A percentile compares a stretch with the other conserved stretches of the same genome.
These are phyloP conservation scores for Graphilbum ipis-grandicollis DNA, from an alignment of 2,329 filamentous ascomycete genomes.

Conservation along the genomic window DNA sequence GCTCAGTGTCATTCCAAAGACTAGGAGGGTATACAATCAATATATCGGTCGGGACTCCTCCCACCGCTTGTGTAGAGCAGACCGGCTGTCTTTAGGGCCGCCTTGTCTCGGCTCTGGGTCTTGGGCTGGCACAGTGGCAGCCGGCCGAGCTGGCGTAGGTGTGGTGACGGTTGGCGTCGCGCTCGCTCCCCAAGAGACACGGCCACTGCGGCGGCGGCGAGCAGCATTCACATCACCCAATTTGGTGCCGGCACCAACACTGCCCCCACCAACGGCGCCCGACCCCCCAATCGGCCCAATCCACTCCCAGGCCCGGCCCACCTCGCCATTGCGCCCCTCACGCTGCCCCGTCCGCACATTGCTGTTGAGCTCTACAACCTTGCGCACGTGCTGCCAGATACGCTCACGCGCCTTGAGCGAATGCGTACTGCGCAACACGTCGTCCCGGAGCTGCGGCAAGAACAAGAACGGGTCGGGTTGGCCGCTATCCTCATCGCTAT, in stretches of 20 bases:
- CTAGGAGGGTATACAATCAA: too few relatives aligned
- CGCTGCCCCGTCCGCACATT: slow-evolving; percentile 69
- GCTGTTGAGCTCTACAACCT: slow-evolving; percentile 80
- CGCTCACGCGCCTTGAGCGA: slow-evolving; percentile 57
- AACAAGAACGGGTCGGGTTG: slow-evolving; percentile 57
- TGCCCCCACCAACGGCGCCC: slow-evolving; percentile 14
- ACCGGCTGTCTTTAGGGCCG: slow-evolving; percentile 8
- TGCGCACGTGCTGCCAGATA: slow-evolving; percentile 69
- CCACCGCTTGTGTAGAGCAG: slow-evolving; percentile 19
- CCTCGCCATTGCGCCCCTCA: slow-evolving; percentile 46
- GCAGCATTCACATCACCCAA: slow-evolving; percentile 6
- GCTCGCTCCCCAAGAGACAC: slow-evolving; percentile 34
- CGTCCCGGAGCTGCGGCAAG: slow-evolving; percentile 77
- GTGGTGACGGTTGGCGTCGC: slow-evolving; percentile 18
- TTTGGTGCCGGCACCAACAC: slow-evolving; percentile 7
- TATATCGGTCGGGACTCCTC: slow-evolving; percentile 20
- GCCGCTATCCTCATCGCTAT: slow-evolving; percentile 39
- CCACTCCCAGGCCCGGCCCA: slow-evolving; percentile 53
- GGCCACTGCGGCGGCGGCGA: slow-evolving; percentile 31
- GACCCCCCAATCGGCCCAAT: slow-evolving; percentile 39
- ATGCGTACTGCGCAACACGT: slow-evolving; percentile 72
- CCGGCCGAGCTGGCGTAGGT: slow-evolving; percentile 14
- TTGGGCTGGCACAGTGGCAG: slow-evolving; percentile 8
- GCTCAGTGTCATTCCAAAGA: too few relatives aligned
- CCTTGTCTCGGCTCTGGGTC: slow-evolving; percentile 20